Conservation (phyloP, 306 rosid species). For the Lotus japonicus region DNA sequence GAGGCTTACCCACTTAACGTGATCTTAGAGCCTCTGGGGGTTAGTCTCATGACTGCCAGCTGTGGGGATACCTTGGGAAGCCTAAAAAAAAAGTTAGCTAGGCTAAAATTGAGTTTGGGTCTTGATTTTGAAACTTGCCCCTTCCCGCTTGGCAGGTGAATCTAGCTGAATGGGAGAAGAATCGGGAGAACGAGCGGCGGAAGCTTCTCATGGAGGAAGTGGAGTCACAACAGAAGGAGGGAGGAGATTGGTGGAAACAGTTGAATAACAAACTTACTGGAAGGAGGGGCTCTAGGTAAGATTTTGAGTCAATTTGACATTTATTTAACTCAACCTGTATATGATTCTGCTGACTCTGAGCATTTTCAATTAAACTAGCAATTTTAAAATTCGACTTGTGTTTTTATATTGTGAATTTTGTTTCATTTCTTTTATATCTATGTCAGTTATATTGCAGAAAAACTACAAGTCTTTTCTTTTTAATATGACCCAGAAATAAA, state of each 20-base stretch:
- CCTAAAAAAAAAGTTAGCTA: no score
- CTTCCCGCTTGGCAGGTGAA: constrained; percentile 39
- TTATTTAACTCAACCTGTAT: not conserved
- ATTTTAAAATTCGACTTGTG: not conserved
- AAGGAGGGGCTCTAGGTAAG: constrained; percentile 57
- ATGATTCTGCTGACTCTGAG: not conserved
- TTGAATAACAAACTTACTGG: constrained; percentile 41
- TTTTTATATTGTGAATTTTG: not conserved
- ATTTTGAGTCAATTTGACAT: constrained; percentile 2
- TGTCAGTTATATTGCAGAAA: not conserved
- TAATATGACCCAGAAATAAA: constrained; percentile 47
- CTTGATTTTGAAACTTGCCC: not conserved
- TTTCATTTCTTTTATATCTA: not conserved
- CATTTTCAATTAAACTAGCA: not conserved
- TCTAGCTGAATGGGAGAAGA: constrained; percentile 59
- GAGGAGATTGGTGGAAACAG: constrained; percentile 41
- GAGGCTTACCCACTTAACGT: no score
- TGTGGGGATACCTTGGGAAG: no score
- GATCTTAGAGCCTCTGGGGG: no score
- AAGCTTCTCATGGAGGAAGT: constrained; percentile 74
- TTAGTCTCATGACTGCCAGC: no score
- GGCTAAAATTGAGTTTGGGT: not conserved
- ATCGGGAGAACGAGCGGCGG: constrained; percentile 66
- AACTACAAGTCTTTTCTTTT: not conserved
- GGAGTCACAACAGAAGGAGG: constrained; percentile 49